Evolutionary conservation across 441 rosid genomes (phyloP).

Genomic region (Metrosideros polymorpha): DNA sequence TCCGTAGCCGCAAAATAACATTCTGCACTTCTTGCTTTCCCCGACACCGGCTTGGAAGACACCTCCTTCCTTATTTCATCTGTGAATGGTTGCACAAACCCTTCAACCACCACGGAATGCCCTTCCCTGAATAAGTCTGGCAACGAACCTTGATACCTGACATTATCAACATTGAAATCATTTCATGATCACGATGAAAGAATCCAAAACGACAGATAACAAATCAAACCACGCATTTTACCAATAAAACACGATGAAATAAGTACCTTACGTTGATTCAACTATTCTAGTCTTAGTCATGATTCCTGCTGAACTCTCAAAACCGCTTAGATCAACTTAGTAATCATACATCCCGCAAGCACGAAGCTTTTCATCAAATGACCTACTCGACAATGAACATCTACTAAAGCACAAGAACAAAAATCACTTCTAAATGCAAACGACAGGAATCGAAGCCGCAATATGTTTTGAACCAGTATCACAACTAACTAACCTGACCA

Average conservation of each 20-base stretch:
- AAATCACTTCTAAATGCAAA: background rate
- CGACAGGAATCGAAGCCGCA: background rate
- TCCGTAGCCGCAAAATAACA: constrained; percentile 73
- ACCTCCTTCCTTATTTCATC: constrained; percentile 51
- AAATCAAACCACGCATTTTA: background rate
- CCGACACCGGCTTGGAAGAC: constrained; percentile 39
- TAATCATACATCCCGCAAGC: background rate
- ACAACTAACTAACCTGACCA: constrained; percentile 38
- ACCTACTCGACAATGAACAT: background rate
- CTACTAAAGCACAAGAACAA: background rate
- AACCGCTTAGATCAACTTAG: background rate
- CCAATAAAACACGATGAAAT: background rate
- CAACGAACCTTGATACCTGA: constrained; percentile 44
- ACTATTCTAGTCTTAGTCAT: background rate
- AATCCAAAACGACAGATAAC: background rate
- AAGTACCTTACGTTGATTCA: background rate
- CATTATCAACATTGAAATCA: background rate
- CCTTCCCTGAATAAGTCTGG: constrained; percentile 95
- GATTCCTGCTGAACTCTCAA: background rate
- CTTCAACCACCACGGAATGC: constrained; percentile 89
- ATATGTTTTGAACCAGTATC: background rate
- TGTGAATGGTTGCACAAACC: constrained; percentile 63
- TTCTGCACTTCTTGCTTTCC: constrained; percentile 56
- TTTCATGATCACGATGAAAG: background rate
- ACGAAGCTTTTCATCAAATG: background rate